Base-by-base conservation (phyloP, 305 asterid species). In the Salvia sclarea region DNA sequence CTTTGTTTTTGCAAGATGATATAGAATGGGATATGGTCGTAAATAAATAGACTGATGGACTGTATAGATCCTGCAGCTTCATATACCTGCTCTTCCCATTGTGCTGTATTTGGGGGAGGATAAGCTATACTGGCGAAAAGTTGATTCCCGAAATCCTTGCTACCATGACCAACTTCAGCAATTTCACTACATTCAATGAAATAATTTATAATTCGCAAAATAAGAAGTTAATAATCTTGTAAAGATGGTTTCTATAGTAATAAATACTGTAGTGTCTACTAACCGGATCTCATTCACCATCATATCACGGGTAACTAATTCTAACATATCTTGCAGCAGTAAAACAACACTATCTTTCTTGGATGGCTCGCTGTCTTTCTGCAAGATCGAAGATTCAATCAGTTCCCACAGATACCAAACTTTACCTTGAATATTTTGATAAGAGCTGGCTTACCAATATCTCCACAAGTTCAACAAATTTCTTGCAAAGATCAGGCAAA, bases 71-170 rank as follows among this genome's bases (percentile, higher is more conserved):
- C 50, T 31, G 21, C 40, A 49, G 31, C 54, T 67, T 35, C 59
- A 63, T 28, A 67, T 78, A 91, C 99, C 97, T 95, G 98, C 68
- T 95, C 99, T 67, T 86, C 96, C 99, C 98, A 95, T 70, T 92
- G 99, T 77, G 99, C 85, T 70, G 96, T 84, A 75, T 76, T 74
- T 61, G 82, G 83, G 33, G 95, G 97, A 79, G 98, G 98, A 86
- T 76, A 93, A 52, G 72, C 83, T 69, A 93, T 89, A 67, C 77
- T 92, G 60, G 88, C 90, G 76, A 92, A 95, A 73, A 89, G 92
- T 76, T 95, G 99, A 54, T 82, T 91, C 71, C 93, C 97, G 70
- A 89, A 81, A 79, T 91, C 98, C 80, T 84, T 89, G 85, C 91
- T 82, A 70, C 87, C 84, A 52, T 83, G 95, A 55, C 96, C 88